These are phyloP conservation scores for Persicaria tinctoria DNA, from an alignment of 148 eudicot species.

Conservation along the genomic window DNA sequence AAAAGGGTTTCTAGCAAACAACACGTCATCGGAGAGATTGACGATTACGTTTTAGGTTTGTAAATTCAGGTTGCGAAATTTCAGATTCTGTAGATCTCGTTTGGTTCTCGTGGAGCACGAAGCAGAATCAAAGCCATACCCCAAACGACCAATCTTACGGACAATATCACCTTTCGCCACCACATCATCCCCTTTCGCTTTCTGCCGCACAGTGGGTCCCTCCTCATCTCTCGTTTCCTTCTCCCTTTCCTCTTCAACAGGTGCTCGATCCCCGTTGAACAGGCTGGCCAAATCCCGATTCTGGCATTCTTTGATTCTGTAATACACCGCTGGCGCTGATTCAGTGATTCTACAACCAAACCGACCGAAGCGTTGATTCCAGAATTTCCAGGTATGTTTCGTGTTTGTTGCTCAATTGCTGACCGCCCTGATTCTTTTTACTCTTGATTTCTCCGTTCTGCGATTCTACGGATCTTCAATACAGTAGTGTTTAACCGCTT, in stretches of 20 bases:
- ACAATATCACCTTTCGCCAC: constrained; percentile 5
- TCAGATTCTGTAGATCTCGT: not conserved
- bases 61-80: not conserved
- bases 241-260: not conserved
- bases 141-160: constrained; percentile 1
- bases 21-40: constrained; percentile 2
- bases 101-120: not conserved
- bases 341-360: no score
- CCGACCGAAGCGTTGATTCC: no score
- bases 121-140: not conserved
- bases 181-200: not conserved
- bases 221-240: not conserved
- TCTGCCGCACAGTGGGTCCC: not conserved
- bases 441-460: no score
- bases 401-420: not conserved
- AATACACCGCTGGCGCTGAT: no score
- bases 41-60: not conserved
- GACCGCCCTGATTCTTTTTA: no score
- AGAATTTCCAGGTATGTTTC: no score
- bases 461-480: no score
- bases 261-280: not conserved
- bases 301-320: no score
- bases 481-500: no score
- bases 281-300: not conserved
- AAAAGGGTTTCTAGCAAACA: not conserved